These are phyloP conservation scores for Rasamsonia emersonii DNA, from an alignment of 2,329 filamentous ascomycete genomes.

Conservation along the genomic window DNA sequence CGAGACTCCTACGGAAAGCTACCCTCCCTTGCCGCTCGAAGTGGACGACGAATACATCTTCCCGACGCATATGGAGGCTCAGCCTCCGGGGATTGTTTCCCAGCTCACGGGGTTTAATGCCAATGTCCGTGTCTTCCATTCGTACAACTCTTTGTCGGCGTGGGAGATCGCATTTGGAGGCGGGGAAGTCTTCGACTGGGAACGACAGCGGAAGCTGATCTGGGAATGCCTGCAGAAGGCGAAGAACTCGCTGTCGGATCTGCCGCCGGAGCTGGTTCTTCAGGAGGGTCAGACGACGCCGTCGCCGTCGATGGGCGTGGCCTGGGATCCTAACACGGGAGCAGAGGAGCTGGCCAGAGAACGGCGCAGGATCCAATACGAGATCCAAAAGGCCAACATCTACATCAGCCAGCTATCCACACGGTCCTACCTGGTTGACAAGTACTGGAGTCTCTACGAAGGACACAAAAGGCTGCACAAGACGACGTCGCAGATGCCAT, in stretches of 20 bases:
- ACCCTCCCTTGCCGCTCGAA: constrained; percentile 71
- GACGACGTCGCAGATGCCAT: constrained; percentile 11
- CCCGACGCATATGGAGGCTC: constrained; percentile 59
- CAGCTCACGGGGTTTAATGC: constrained; percentile 73
- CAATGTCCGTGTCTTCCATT: constrained; percentile 67
- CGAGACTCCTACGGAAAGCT: constrained; percentile 63
- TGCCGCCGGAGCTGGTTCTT: constrained; percentile 62
- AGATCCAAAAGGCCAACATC: constrained; percentile 89
- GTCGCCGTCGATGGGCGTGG: constrained; percentile 25
- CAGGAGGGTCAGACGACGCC: constrained; percentile 32
- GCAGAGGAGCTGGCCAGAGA: constrained; percentile 17
- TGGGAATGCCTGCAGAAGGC: constrained; percentile 62
- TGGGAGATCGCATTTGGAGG: constrained; percentile 76
- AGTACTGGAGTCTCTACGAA: constrained; percentile 71
- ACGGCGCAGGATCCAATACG: constrained; percentile 55
- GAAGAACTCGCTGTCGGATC: constrained; percentile 57
- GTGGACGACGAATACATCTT: constrained; percentile 78
- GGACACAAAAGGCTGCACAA: constrained; percentile 39
- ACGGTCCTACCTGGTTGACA: constrained; percentile 75
- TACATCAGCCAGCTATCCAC: constrained; percentile 74
- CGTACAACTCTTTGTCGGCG: constrained; percentile 70
- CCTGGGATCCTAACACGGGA: constrained; percentile 46
- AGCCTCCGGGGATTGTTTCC: constrained; percentile 60
- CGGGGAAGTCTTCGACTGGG: constrained; percentile 65
- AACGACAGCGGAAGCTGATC: constrained; percentile 65